These are phyloP conservation scores for Salinomyces thailandicus DNA, from an alignment of 2,329 filamentous ascomycete species.

Conservation along the genomic window DNA sequence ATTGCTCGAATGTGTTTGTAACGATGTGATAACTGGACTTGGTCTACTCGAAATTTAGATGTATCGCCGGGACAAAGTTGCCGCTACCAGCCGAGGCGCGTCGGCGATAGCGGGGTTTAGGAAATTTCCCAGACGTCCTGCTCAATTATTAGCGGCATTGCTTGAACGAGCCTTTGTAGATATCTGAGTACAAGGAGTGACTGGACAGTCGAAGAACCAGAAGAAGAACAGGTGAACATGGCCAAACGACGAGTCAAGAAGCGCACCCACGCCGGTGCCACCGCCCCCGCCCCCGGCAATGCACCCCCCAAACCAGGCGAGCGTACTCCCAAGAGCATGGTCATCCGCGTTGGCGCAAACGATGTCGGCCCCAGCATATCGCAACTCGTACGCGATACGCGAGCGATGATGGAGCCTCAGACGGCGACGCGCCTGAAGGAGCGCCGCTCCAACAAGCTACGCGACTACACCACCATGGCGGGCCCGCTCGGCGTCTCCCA, in stretches of 20 bases:
- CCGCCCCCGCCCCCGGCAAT: conserved; percentile 44
- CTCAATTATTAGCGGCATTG: not conserved
- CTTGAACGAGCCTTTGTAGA: not conserved
- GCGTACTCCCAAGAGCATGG: conserved; percentile 86
- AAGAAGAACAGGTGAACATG: conserved; percentile 44
- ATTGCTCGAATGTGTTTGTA: too few species aligned
- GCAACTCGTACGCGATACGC: conserved; percentile 83
- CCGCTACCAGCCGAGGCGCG: not conserved
- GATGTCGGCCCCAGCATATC: conserved; percentile 86
- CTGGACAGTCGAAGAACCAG: not conserved
- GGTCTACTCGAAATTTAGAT: not conserved
- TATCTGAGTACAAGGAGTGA: too few species aligned
- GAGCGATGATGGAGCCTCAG: conserved; percentile 89
- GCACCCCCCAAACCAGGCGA: conserved; percentile 47
- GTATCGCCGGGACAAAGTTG: not conserved
- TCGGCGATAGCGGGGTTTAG: not conserved
- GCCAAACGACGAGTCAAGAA: conserved; percentile 75
- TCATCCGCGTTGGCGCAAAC: conserved; percentile 89
- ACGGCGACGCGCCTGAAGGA: conserved; percentile 86
- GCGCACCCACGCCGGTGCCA: conserved; percentile 68
- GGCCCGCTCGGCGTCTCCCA: conserved; percentile 89
- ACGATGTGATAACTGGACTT: too few species aligned
- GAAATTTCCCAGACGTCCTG: conserved; percentile 2
- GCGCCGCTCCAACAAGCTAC: conserved; percentile 73
- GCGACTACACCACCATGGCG: conserved; percentile 92